Evolutionary conservation across 768 basidiomycete genomes (phyloP).

Genomic region (Tricholoma saponaceum): DNA sequence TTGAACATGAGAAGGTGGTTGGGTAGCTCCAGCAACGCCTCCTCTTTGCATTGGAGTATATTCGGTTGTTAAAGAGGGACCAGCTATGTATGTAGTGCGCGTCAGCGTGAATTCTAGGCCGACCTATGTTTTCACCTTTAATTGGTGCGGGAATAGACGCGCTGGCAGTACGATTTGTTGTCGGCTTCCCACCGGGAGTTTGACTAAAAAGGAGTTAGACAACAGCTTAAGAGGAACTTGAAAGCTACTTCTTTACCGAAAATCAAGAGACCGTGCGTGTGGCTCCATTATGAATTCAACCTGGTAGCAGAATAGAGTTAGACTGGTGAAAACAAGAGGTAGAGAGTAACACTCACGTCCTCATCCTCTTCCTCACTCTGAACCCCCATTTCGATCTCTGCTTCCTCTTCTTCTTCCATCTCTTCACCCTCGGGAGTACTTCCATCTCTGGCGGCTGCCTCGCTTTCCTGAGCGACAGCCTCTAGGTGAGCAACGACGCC

Average conservation of each 20-base stretch:
- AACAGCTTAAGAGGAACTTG: neutral
- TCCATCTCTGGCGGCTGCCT: conserved; percentile 7
- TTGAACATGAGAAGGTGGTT: conserved; percentile 16
- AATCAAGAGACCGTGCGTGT: conserved; percentile 65
- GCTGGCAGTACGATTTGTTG: conserved; percentile 26
- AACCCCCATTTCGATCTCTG: conserved; percentile 33
- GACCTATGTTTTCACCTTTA: conserved; percentile 21
- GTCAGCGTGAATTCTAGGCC: neutral
- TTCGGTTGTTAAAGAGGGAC: conserved; percentile 66
- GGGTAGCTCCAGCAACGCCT: conserved; percentile 27
- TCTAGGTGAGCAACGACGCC: conserved; percentile 41
- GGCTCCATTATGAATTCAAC: conserved; percentile 92
- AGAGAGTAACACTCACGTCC: conserved; percentile 23
- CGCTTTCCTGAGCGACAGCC: conserved; percentile 22
- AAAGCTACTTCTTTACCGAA: conserved; percentile 45
- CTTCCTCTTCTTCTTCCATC: conserved; percentile 16
- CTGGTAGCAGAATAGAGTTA: conserved; percentile 43
- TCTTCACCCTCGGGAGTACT: conserved; percentile 28
- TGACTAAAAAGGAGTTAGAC: conserved; percentile 25
- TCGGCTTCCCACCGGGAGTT: conserved; percentile 26
- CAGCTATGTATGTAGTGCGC: neutral
- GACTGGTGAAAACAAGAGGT: neutral
- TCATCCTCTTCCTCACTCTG: conserved; percentile 48
- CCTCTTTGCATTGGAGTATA: conserved; percentile 73
- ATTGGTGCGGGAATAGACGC: conserved; percentile 26